Percentiles rank a stretch among this genome's conserved stretches.
These are phyloP conservation scores for Euphrasia confusa DNA, from an alignment of 257 asterid genomes.

Conservation along the genomic window DNA sequence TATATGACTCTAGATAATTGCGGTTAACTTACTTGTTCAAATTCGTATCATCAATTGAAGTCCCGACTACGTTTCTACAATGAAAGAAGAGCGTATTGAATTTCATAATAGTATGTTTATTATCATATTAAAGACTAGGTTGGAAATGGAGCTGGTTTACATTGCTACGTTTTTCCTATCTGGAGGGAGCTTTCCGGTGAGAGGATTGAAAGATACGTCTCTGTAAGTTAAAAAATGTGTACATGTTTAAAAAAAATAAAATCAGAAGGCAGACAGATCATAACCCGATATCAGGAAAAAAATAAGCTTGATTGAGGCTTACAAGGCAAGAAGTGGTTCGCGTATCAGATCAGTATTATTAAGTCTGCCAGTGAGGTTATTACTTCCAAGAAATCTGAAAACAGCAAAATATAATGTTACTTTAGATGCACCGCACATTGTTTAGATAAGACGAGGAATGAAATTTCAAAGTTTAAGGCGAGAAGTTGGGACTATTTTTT, in stretches of 20 bases:
- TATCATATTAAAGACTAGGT: background rate
- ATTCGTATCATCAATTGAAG: conserved; percentile 37
- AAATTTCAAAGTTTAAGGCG: too few species aligned
- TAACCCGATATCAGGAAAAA: too few species aligned
- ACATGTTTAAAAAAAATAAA: background rate
- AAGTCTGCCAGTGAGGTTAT: conserved; percentile 47
- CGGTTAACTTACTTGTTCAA: conserved; percentile 37
- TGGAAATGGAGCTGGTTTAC: conserved; percentile 32
- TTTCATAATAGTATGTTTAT: background rate
- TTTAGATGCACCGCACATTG: too few species aligned
- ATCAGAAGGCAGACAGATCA: background rate
- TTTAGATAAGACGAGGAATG: too few species aligned
- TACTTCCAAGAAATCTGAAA: conserved; percentile 66
- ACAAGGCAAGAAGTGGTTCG: conserved; percentile 37
- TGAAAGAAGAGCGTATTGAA: conserved; percentile 5
- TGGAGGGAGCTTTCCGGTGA: conserved; percentile 41
- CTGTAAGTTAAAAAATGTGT: conserved; percentile 26
- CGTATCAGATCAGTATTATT: conserved; percentile 41
- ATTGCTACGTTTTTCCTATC: conserved; percentile 31
- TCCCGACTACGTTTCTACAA: conserved; percentile 55
- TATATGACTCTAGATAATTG: background rate
- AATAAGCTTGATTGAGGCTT: conserved; percentile 28
- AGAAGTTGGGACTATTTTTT: too few species aligned
- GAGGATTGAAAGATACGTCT: conserved; percentile 65
- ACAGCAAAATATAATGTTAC: background rate